Evolutionary conservation across 192 early-diverging fungal genomes (phyloP), one percentile per base, ranked within the genome.

Genomic region (Coemansia pectinata): DNA sequence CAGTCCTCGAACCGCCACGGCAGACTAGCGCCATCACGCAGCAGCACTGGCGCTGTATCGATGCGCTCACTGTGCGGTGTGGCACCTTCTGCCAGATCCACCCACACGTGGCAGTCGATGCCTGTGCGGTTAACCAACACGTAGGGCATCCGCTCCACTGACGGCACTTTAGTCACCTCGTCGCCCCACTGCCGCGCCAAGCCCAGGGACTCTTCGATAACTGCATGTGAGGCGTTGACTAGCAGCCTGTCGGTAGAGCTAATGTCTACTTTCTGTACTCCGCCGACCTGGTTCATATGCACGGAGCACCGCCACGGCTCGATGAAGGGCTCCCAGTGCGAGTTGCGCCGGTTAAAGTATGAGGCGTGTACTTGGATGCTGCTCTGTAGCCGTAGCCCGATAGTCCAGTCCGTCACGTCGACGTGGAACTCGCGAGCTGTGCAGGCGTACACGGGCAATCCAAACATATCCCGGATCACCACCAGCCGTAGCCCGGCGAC

Each of bases 1-100:
- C 96, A 99, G 72, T 99, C 95, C 65, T 96, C 95, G 68, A 98
- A 98, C n/a, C 94, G 87, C 97, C 97, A 98, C 44, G 92, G 87
- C 17, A 94, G 83, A 23, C 91, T 91, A 27, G 87, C 79, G 17
- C 90, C 90, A 67, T 94, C 88, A 21, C 85, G 76, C 66, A 87
- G 75, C 31, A 88, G 81, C 33, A 98, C 83, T 21, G 88, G 87
- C 29, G 90, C 90, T 9, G 91, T 91, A 42, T 82, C 85, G 23
- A 86, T 88, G 66, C 86, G 82, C 63, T 83, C 84, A 9, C 69
- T 48, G 31, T 68, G 65, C 33, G 67, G 66, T 15, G 41, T 55
- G n/a, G 73, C 39, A 58, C 77, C 77, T 36, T 73, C 77, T 0
- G 87, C 72, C 29, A 88, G 52, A 25, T 91, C 91, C 15, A 88